Percentiles rank a stretch among this genome's conserved stretches.
These are phyloP conservation scores for Camelina hispida DNA, from an alignment of 345 rosid species.

Conservation along the genomic window DNA sequence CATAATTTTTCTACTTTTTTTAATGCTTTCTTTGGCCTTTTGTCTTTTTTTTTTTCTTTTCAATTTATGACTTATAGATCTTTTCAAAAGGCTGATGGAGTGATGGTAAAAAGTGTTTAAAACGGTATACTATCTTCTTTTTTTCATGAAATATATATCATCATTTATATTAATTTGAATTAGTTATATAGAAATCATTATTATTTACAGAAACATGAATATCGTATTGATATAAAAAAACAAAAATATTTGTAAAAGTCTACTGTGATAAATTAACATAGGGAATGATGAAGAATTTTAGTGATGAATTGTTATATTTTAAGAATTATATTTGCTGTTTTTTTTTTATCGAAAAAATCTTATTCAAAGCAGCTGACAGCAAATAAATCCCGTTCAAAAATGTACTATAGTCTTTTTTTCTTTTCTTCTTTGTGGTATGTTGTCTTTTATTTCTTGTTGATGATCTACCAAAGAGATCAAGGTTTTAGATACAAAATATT, in stretches of 20 bases:
- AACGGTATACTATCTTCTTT: neutral
- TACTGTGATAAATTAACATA: neutral
- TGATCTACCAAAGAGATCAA: too few relatives aligned
- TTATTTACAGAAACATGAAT: neutral
- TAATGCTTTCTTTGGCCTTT: neutral
- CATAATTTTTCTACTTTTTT: neutral
- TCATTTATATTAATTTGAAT: neutral
- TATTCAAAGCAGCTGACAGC: too few relatives aligned
- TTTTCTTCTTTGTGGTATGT: too few relatives aligned
- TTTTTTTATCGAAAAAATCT: too few relatives aligned
- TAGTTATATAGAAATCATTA: neutral
- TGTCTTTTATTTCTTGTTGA: too few relatives aligned
- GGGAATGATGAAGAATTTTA: too few relatives aligned
- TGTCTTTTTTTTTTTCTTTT: neutral
- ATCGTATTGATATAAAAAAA: neutral
- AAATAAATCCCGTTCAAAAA: too few relatives aligned
- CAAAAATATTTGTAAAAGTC: neutral
- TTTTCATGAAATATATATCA: neutral
- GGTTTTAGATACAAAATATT: too few relatives aligned
- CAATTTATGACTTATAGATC: neutral
- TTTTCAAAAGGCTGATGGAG: neutral
- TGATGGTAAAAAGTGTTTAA: neutral
- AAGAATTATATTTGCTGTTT: too few relatives aligned
- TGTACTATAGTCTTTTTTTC: too few relatives aligned
- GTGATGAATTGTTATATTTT: too few relatives aligned